phyloP scores from a whole-genome alignment of 805 yeast genomes.

The Yarrowia porcina region DNA sequence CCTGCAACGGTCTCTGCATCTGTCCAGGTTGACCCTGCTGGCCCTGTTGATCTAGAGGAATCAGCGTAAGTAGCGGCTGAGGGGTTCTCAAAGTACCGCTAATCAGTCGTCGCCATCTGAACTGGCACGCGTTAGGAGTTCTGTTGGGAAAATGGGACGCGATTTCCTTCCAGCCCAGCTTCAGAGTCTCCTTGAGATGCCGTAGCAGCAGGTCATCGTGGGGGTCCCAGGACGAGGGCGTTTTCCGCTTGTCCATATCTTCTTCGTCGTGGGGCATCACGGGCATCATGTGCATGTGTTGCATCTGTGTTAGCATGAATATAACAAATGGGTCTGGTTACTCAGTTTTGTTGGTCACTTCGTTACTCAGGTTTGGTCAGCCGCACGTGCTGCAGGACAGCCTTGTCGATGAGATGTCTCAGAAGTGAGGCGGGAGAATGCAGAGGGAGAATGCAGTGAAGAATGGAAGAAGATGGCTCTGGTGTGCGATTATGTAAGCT shows the following conservation, averaged over 20 bases:
- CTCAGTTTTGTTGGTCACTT: too few species aligned
- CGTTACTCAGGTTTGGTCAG: too few species aligned
- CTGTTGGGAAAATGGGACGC: conserved; percentile 73
- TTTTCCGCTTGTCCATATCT: conserved; percentile 29
- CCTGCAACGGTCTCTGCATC: too few species aligned
- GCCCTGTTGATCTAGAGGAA: conserved; percentile 19
- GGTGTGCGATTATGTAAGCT: too few species aligned
- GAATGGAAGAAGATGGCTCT: too few species aligned
- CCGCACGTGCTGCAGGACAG: not conserved
- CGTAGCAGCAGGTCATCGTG: conserved; percentile 69
- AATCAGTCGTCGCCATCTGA: conserved; percentile 76
- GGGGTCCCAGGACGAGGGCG: conserved; percentile 72
- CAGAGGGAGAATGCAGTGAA: too few species aligned
- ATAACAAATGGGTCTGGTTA: too few species aligned
- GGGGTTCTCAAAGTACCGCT: conserved; percentile 41
- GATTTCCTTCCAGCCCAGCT: conserved; percentile 87
- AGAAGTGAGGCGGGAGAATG: not conserved
- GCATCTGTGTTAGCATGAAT: conserved; percentile 6
- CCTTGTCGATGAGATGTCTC: not conserved
- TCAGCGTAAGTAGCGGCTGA: conserved; percentile 19
- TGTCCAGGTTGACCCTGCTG: conserved; percentile 11
- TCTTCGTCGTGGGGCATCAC: conserved; percentile 20
- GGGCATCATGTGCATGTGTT: conserved; percentile 25
- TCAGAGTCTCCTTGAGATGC: conserved; percentile 75
- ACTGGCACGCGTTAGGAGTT: conserved; percentile 87